A percentile compares a stretch with the other conserved stretches of the same genome.
Evolutionary conservation across 2,329 filamentous ascomycete species (phyloP).

Genomic region (Tolypocladium paradoxum): DNA sequence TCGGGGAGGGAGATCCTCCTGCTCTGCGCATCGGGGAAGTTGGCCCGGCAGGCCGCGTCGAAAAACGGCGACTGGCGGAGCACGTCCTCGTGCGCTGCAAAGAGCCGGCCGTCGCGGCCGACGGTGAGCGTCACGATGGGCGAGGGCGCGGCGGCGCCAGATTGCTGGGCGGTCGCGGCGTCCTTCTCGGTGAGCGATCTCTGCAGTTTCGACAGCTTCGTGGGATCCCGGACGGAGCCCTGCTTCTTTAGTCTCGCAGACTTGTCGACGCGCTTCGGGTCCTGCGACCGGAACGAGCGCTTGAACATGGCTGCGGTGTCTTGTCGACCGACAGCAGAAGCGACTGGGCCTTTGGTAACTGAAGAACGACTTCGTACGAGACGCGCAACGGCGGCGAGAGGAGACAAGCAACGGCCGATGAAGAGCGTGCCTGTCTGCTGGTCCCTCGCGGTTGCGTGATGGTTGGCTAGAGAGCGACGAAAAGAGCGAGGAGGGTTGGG

Average conservation of each 20-base stretch:
- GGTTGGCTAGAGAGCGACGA: conserved; percentile 39
- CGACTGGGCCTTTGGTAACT: conserved; percentile 1
- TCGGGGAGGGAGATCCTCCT: conserved; percentile 63
- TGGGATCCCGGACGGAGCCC: conserved; percentile 52
- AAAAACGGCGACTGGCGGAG: conserved; percentile 81
- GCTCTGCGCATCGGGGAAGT: conserved; percentile 65
- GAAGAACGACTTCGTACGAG: conserved; percentile 10
- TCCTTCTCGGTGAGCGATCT: conserved; percentile 59
- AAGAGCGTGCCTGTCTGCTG: conserved; percentile 2
- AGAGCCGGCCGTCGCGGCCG: conserved; percentile 75
- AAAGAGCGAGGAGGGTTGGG: conserved; percentile 33
- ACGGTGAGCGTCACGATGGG: conserved; percentile 83
- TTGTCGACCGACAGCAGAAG: conserved; percentile 1
- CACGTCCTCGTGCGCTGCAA: conserved; percentile 91
- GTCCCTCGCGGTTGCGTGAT: neutral
- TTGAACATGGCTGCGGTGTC: conserved; percentile 65
- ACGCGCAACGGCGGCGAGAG: neutral
- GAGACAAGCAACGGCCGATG: conserved; percentile 1
- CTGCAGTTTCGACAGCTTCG: conserved; percentile 77
- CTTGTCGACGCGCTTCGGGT: conserved; percentile 71
- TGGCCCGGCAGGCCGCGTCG: conserved; percentile 56
- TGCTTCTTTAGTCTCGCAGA: conserved; percentile 65
- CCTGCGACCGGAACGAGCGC: conserved; percentile 74
- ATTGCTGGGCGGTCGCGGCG: no score
- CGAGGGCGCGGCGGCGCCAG: conserved; percentile 33